These are phyloP conservation scores for Cordyceps pruinosa DNA, from an alignment of 2,329 filamentous ascomycete species.

Conservation along the genomic window DNA sequence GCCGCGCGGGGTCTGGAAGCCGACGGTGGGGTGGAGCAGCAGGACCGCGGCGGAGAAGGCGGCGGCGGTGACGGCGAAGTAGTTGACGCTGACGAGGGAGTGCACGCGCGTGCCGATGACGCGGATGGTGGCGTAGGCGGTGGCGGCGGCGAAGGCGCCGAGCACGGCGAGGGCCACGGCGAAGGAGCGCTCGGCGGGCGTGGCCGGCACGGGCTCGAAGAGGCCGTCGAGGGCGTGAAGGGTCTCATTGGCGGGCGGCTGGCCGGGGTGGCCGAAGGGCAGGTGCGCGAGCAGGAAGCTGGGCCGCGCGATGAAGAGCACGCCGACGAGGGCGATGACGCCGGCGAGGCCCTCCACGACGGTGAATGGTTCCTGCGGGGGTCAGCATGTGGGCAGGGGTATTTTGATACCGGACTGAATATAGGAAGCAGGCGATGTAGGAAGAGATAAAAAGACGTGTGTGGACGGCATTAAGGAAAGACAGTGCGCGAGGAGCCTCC, in stretches of 20 bases:
- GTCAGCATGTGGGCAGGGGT: neutral
- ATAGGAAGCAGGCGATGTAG: no score
- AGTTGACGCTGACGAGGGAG: slow-evolving; percentile 70
- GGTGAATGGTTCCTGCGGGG: slow-evolving; percentile 60
- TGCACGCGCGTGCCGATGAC: slow-evolving; percentile 70
- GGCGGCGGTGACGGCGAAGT: slow-evolving; percentile 63
- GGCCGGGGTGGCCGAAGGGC: slow-evolving; percentile 12
- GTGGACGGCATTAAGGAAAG: no score
- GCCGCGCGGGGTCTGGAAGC: slow-evolving; percentile 29
- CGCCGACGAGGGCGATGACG: slow-evolving; percentile 62
- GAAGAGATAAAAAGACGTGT: no score
- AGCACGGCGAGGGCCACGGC: slow-evolving; percentile 61
- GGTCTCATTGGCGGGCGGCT: slow-evolving; percentile 14
- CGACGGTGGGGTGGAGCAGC: slow-evolving; percentile 34
- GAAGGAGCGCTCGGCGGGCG: slow-evolving; percentile 53
- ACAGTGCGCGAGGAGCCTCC: no score
- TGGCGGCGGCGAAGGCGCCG: slow-evolving; percentile 62
- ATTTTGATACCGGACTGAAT: no score
- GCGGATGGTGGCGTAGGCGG: slow-evolving; percentile 65
- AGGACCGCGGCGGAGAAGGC: slow-evolving; percentile 58
- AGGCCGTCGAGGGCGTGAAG: slow-evolving; percentile 18
- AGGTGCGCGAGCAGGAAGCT: slow-evolving; percentile 44
- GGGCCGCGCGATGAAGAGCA: slow-evolving; percentile 69
- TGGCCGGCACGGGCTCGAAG: slow-evolving; percentile 29
- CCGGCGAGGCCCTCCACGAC: slow-evolving; percentile 62